Evolutionary conservation across 2,329 filamentous ascomycete species (phyloP).

Genomic region (Fusarium begoniae): DNA sequence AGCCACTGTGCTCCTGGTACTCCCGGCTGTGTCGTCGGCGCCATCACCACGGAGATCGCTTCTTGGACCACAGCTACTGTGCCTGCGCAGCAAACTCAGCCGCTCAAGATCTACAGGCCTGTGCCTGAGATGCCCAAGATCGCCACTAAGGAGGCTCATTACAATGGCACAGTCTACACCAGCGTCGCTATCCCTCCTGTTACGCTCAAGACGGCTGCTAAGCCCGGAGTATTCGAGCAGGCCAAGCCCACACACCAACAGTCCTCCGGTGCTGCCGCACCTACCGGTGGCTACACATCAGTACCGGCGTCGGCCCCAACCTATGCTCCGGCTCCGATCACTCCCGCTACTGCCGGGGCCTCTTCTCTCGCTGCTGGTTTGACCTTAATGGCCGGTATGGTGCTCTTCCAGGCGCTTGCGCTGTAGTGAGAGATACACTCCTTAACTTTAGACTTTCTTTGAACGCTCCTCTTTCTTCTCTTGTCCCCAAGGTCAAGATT

Average conservation of each 20-base stretch:
- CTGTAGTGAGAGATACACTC: slow-evolving; percentile 35
- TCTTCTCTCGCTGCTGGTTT: slow-evolving; percentile 42
- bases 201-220: slow-evolving; percentile 29
- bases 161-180: slow-evolving; percentile 22
- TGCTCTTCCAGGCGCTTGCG: slow-evolving; percentile 42
- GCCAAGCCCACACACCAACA: slow-evolving; percentile 17
- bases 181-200: slow-evolving; percentile 22
- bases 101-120: slow-evolving; percentile 19
- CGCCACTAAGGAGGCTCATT: slow-evolving; percentile 3
- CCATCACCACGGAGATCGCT: slow-evolving; percentile 46
- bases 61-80: slow-evolving; percentile 33
- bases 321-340: slow-evolving; percentile 37
- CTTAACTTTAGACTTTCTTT: not conserved
- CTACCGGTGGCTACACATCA: slow-evolving; percentile 38
- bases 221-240: slow-evolving; percentile 30
- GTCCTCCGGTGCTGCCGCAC: slow-evolving; percentile 29
- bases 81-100: slow-evolving; percentile 29
- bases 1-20: slow-evolving; percentile 62
- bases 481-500: not conserved
- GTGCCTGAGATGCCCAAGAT: slow-evolving; percentile 18
- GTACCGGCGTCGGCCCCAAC: slow-evolving; percentile 11
- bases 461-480: slow-evolving; percentile 5
- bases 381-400: slow-evolving; percentile 38
- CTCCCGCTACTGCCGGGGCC: slow-evolving; percentile 59
- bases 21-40: slow-evolving; percentile 57